Evolutionary conservation across 352 stramenopile species (phyloP), one percentile per base, ranked within the genome.

Genomic region (Globisporangium recalcitrans): DNA sequence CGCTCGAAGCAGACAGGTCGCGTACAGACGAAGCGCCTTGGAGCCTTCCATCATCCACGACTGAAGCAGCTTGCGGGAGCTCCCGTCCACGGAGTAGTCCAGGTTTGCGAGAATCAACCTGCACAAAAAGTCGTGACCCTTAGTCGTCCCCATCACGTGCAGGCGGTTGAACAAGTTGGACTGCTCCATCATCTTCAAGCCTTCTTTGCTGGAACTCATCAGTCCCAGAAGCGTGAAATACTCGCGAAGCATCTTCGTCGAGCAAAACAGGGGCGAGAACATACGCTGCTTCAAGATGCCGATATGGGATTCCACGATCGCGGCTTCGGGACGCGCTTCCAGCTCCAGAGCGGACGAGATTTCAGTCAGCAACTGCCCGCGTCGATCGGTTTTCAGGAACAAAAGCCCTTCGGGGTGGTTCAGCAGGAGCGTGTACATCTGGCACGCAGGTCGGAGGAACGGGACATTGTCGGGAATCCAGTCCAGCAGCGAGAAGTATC

Each of bases 381-480:
- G 76, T 26, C 87, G 80, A 49, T 96, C 87, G 4, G 87, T 96
- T 65, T 96, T 96, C 11, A 96, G 65, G 63, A 96, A 96, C 4
- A 93, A 67, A 32, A 96, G 67, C 10, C 87, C 87, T 70, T 96
- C 88, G 0, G 83, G 87, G 38, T 95, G 84, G 51, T 95, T 94
- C 58, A 96, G 56, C 31, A 96, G 63, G 32, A 95, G 68, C 42
- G 85, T 95, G 69, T 93, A 96, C 88, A 93, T 96, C 61, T 93
- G 84, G 38, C 84, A 96, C n/a, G 85, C 85, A 24, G 85, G 88
- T 9, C 84, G 85, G 24, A 95, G 66, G 63, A 93, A 96, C 22
- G 88, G 87, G 21, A 96, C 82, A 52, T 93, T 90, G 56, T 96
- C 83, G n/a, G 88, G 85, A 47, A 93, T 94, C 88, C 88, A 96